Percentiles rank a stretch among this genome's conserved stretches.
These are phyloP conservation scores for Sanghuangporus baumii DNA, from an alignment of 1,284 basidiomycete species.

Conservation along the genomic window DNA sequence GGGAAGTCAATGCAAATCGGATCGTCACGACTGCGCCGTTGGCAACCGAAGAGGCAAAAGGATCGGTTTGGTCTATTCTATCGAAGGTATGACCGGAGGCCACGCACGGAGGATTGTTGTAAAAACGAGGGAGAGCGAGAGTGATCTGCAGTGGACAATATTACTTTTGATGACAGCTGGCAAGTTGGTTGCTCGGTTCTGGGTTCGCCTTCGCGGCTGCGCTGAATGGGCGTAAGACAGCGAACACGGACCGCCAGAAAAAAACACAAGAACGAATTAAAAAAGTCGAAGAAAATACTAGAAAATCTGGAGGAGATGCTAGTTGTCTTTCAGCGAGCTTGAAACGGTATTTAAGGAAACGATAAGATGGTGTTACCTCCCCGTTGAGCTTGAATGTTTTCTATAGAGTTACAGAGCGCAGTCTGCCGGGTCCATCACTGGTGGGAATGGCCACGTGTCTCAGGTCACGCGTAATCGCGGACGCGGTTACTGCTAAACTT, in stretches of 20 bases:
- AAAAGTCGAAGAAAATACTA: background rate
- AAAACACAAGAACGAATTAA: background rate
- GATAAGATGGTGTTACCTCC: background rate
- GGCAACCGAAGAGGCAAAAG: background rate
- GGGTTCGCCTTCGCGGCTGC: background rate
- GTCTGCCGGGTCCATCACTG: background rate
- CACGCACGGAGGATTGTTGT: no score
- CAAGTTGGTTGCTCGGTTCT: background rate
- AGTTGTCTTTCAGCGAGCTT: background rate
- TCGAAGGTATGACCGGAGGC: no score
- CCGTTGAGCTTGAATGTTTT: background rate
- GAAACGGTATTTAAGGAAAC: background rate
- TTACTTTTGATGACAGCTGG: background rate
- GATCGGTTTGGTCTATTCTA: background rate
- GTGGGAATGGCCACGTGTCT: background rate
- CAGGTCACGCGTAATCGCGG: background rate
- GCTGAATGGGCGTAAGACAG: background rate
- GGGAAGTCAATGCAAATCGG: background rate
- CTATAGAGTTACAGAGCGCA: background rate
- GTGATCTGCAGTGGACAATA: background rate
- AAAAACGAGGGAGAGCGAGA: background rate
- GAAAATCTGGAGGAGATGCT: background rate
- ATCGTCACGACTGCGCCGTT: background rate
- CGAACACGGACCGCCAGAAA: background rate
- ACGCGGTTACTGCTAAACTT: background rate